phyloP scores from a whole-genome alignment of 345 rosid species.

The Pugionium dolabratum region DNA sequence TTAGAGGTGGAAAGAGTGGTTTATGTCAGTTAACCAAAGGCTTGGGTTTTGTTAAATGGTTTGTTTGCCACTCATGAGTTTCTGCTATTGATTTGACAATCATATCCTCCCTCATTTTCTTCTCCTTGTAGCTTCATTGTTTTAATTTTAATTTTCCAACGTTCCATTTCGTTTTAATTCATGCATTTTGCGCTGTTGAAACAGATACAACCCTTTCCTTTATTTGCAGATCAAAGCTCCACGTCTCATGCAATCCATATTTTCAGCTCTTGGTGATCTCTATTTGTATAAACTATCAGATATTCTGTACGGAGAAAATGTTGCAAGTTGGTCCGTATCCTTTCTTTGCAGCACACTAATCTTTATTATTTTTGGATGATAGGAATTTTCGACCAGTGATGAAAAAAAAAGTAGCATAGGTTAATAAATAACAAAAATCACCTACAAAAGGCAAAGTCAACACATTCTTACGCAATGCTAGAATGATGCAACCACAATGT shows the following conservation, averaged over 20 bases:
- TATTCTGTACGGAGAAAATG: constrained; percentile 55
- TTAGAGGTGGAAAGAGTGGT: background rate
- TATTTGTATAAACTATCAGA: constrained; percentile 68
- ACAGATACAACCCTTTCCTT: background rate
- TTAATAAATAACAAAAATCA: background rate
- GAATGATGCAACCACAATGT: background rate
- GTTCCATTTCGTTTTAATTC: no score
- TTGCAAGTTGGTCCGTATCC: constrained; percentile 91
- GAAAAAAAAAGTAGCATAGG: background rate
- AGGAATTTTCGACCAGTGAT: background rate
- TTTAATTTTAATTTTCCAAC: no score
- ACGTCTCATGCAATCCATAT: constrained; percentile 72
- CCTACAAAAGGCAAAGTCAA: background rate
- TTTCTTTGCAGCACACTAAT: constrained; percentile 26
- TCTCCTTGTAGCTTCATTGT: no score
- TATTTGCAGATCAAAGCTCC: constrained; percentile 66
- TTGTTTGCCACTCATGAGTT: no score
- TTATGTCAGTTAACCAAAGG: background rate
- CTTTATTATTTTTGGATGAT: background rate
- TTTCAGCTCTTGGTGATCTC: constrained; percentile 89
- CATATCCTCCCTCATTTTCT: no score
- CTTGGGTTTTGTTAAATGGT: no score
- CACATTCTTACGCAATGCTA: background rate
- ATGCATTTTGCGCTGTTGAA: no score
- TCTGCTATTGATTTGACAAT: no score